These are phyloP conservation scores for Trypanosoma lewisi DNA, from an alignment of 208 protist genomes.

Conservation along the genomic window DNA sequence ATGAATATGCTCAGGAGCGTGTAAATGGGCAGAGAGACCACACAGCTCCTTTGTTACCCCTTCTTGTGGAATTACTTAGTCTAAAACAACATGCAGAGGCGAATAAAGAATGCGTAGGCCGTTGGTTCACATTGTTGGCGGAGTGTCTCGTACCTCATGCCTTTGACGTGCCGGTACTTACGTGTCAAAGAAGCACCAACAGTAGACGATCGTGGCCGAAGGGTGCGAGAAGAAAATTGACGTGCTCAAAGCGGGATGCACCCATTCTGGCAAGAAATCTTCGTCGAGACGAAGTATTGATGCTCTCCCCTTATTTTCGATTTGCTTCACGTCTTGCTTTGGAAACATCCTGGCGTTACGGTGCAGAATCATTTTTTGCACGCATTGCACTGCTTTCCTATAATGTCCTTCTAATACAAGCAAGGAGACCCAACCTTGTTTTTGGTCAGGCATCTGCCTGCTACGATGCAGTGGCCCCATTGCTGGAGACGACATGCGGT, in stretches of 20 bases:
- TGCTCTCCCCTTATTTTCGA: conserved; percentile 72
- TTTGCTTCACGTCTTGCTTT: conserved; percentile 66
- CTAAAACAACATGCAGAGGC: conserved; percentile 58
- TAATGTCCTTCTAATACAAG: conserved; percentile 56
- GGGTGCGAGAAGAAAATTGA: conserved; percentile 1
- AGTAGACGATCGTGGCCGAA: conserved; percentile 10
- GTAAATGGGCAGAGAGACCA: conserved; percentile 14
- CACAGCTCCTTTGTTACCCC: conserved; percentile 44
- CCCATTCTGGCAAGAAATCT: conserved; percentile 62
- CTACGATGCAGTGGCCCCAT: conserved; percentile 62
- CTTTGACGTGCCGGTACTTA: conserved; percentile 68
- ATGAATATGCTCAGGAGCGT: conserved; percentile 3
- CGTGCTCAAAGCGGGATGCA: conserved; percentile 12
- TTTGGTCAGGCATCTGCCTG: conserved; percentile 81
- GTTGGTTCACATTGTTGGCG: conserved; percentile 68
- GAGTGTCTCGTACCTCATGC: conserved; percentile 55
- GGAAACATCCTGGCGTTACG: conserved; percentile 64
- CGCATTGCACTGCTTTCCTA: conserved; percentile 61
- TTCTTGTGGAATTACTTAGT: conserved; percentile 52
- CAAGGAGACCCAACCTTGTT: conserved; percentile 57
- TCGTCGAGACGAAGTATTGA: conserved; percentile 53
- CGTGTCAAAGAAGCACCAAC: conserved; percentile 36
- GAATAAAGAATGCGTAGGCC: conserved; percentile 42
- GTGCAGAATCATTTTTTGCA: conserved; percentile 53
- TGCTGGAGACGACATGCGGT: conserved; percentile 30